phyloP scores from a whole-genome alignment of 2,329 filamentous ascomycete species.

The Rutstroemia sp. region DNA sequence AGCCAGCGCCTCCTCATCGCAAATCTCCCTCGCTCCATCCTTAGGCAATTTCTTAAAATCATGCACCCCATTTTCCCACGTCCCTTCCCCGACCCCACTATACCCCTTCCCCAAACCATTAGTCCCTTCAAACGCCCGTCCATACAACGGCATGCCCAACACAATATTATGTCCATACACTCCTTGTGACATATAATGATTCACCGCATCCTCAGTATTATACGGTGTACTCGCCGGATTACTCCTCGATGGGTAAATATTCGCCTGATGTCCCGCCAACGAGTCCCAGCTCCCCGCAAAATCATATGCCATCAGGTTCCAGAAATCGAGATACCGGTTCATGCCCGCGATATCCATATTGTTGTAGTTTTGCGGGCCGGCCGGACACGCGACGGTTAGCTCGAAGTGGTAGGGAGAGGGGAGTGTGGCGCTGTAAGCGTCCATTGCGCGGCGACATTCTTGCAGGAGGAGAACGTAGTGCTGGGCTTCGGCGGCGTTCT shows the following conservation, averaged over 20 bases:
- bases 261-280: slow-evolving; percentile 69
- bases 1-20: slow-evolving; percentile 58
- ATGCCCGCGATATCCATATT: slow-evolving; percentile 56
- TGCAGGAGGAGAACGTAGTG: slow-evolving; percentile 53
- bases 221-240: slow-evolving; percentile 68
- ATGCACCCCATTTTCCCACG: slow-evolving; percentile 78
- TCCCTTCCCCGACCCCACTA: slow-evolving; percentile 67
- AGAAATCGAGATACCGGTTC: slow-evolving; percentile 63
- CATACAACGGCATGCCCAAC: slow-evolving; percentile 87
- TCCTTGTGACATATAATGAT: slow-evolving; percentile 59
- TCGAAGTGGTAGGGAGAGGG: slow-evolving; percentile 44
- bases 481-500: slow-evolving; percentile 45
- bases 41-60: slow-evolving; percentile 83
- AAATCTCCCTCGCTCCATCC: slow-evolving; percentile 53
- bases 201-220: slow-evolving; percentile 63
- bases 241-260: slow-evolving; percentile 54
- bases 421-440: slow-evolving; percentile 44
- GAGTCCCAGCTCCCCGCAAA: slow-evolving; percentile 77
- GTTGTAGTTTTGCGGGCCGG: slow-evolving; percentile 54
- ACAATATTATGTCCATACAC: slow-evolving; percentile 69
- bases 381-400: slow-evolving; percentile 57
- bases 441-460: slow-evolving; percentile 49
- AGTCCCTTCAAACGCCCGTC: slow-evolving; percentile 75
- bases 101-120: slow-evolving; percentile 64
- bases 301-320: slow-evolving; percentile 86